Evolutionary conservation across 352 stramenopile species (phyloP), one percentile per base, ranked within the genome.

Genomic region (Phytophthora pseudosyringae): DNA sequence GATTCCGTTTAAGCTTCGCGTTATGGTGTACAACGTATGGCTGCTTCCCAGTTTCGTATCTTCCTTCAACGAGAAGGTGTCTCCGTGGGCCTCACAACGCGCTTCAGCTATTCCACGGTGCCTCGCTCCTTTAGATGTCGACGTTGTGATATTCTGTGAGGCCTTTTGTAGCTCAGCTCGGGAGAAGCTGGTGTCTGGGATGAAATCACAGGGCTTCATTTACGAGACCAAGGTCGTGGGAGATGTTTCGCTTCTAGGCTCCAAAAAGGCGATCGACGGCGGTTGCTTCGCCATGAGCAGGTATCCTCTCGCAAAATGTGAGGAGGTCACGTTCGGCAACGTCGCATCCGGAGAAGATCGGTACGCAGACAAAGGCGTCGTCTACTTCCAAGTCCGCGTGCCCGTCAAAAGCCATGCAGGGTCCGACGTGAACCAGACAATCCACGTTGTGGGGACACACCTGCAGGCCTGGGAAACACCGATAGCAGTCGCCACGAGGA

Each of bases 1-100:
- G n/a, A 26, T 46, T 10, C 36, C 78, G 1, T 83, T 88, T 43
- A 63, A 67, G 18, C 62, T 92, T 16, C 80, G 83, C 6, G 67
- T 89, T 18, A 80, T 88, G 77, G 72, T 78, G 11, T 92, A 92
- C 71, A 92, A 92, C 45, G 80, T 92, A 15, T 92, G 83, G 83
- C 56, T 92, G 9, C 53, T 92, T 26, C 83, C 83, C 2, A 78
- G 75, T 50, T 77, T 90, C 16, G 69, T 90, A 25, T 78, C 72
- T 18, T 86, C 68, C 1, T 73, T 90, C 56, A 89, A 83, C 55
- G 77, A 80, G 52, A 90, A 88, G 66, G 53, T 92, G 21, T 89
- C 79, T 10, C 81, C 81, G 3, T 78, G 59, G 25, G 74, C 74
- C 2, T 62, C 68, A n/a, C 63, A 79, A 28, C 75, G 83, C 6